Evolutionary conservation across 805 yeast genomes (phyloP).

Genomic region (Metschnikowia vanudenii): DNA sequence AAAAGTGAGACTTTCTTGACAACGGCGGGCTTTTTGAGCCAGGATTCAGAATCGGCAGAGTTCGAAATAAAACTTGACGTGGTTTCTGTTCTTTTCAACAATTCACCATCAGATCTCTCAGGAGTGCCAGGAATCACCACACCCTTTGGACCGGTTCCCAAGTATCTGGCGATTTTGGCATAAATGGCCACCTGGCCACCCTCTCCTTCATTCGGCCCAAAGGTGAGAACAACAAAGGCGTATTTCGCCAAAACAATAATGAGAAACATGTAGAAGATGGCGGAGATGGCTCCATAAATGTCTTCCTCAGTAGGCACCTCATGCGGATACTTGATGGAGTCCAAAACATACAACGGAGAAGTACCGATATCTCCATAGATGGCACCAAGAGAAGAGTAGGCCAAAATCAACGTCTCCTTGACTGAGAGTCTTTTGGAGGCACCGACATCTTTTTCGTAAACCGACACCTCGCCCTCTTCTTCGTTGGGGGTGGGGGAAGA

Average conservation of each 20-base stretch:
- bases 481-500: not conserved
- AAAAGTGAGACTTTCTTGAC: slow-evolving; percentile 30
- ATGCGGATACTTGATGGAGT: slow-evolving; percentile 30
- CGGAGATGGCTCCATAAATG: slow-evolving; percentile 49
- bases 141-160: slow-evolving; percentile 48
- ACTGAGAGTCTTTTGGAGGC: not conserved
- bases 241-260: slow-evolving; percentile 54
- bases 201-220: slow-evolving; percentile 59
- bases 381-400: slow-evolving; percentile 55
- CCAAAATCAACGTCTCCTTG: slow-evolving; percentile 23
- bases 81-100: slow-evolving; percentile 39
- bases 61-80: slow-evolving; percentile 25
- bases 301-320: slow-evolving; percentile 37
- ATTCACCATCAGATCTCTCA: slow-evolving; percentile 28
- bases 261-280: slow-evolving; percentile 55
- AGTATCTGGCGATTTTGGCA: slow-evolving; percentile 51
- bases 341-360: slow-evolving; percentile 53
- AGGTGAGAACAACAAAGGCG: slow-evolving; percentile 44
- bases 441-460: slow-evolving; percentile 1
- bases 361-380: slow-evolving; percentile 66
- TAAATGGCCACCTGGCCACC: slow-evolving; percentile 68
- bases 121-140: slow-evolving; percentile 42
- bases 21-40: slow-evolving; percentile 26
- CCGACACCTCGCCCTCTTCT: slow-evolving; percentile 7
- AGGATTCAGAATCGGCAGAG: slow-evolving; percentile 16